A percentile compares a stretch with the other conserved stretches of the same genome.
phyloP scores from a whole-genome alignment of 73 alveolate species.

The Urostyla sp. region DNA sequence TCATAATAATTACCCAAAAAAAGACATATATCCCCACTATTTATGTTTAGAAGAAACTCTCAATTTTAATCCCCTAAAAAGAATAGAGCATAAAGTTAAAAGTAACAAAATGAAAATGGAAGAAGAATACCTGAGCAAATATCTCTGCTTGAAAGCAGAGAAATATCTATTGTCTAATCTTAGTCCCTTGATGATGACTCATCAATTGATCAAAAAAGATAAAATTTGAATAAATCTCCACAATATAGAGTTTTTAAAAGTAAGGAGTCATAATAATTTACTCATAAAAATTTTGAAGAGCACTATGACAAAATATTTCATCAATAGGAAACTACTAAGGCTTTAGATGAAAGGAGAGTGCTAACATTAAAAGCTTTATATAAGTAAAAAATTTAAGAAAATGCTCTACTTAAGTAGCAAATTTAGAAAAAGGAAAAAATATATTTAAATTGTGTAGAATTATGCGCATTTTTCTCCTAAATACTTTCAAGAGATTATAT shows the following conservation, averaged over 20 bases:
- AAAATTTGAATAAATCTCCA: too few relatives aligned
- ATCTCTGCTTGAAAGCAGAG: slow-evolving; percentile 1
- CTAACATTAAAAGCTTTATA: slow-evolving; percentile 25
- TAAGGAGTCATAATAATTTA: not conserved
- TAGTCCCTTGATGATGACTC: not conserved
- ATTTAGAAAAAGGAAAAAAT: slow-evolving; percentile 10
- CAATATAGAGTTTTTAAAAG: not conserved
- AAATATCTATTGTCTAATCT: too few relatives aligned
- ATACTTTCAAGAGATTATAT: slow-evolving; percentile 10
- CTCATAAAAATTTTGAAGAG: too few relatives aligned
- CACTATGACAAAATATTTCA: slow-evolving; percentile 7
- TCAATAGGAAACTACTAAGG: not conserved
- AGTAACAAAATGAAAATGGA: too few relatives aligned
- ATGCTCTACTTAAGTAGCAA: slow-evolving; percentile 4
- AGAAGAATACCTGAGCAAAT: too few relatives aligned
- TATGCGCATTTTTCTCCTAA: slow-evolving; percentile 42
- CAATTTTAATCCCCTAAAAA: too few relatives aligned
- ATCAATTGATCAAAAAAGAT: not conserved
- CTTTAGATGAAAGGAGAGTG: slow-evolving; percentile 23
- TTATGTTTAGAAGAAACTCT: too few relatives aligned
- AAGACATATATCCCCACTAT: too few relatives aligned
- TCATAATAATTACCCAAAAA: too few relatives aligned
- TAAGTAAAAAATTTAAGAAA: slow-evolving; percentile 32
- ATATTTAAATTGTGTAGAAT: slow-evolving; percentile 11
- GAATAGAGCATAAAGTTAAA: too few relatives aligned